These are phyloP conservation scores for Dioszegia hungarica DNA, from an alignment of 768 basidiomycete genomes.

Conservation along the genomic window DNA sequence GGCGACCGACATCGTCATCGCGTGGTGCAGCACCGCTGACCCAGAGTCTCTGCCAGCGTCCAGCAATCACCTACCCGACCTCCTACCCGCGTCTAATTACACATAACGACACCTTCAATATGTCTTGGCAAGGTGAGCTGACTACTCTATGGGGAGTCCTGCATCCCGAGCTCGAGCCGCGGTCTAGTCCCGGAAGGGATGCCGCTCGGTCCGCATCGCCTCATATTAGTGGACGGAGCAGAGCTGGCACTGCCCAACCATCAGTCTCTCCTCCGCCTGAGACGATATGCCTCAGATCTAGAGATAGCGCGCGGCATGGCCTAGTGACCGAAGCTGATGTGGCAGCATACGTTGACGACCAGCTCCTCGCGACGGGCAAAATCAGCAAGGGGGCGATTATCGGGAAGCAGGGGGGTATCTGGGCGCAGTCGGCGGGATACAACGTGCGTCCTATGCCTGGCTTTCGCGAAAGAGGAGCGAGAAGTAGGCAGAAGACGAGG, in stretches of 20 bases:
- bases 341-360: constrained; percentile 73
- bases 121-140: constrained; percentile 47
- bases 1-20: too few relatives aligned
- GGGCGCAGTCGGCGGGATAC: constrained; percentile 64
- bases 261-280: too few relatives aligned
- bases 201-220: too few relatives aligned
- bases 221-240: too few relatives aligned
- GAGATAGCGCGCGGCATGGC: too few relatives aligned
- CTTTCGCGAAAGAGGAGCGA: too few relatives aligned
- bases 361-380: constrained; percentile 69
- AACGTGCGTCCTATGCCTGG: constrained; percentile 51
- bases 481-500: background rate
- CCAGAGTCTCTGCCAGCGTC: too few relatives aligned
- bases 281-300: background rate
- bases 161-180: constrained; percentile 1
- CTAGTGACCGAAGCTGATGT: background rate
- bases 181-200: background rate
- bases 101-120: constrained; percentile 7
- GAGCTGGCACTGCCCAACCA: too few relatives aligned
- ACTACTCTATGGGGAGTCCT: background rate
- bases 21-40: too few relatives aligned
- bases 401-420: constrained; percentile 68
- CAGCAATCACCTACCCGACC: too few relatives aligned
- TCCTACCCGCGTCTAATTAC: background rate
- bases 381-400: constrained; percentile 72